Base-by-base conservation (phyloP, 1,139 yeast species). In the Debaryomyces sp. region DNA sequence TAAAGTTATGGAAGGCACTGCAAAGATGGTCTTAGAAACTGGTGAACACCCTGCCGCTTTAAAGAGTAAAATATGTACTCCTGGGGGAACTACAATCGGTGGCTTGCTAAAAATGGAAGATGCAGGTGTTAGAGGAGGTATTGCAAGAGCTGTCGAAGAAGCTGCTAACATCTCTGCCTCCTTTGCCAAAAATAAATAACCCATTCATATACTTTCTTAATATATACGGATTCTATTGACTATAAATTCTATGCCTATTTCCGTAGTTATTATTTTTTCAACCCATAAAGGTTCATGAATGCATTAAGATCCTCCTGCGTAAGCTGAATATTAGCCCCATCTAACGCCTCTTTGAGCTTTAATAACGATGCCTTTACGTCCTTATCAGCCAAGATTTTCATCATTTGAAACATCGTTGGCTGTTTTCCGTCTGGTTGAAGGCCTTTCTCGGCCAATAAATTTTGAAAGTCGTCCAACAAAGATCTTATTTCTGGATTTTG, bases 11-110 rank as follows among this genome's bases (percentile, higher is more conserved):
- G 94, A 89, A 64, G 99, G 99, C 18, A 89, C 98, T n/a, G 95
- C 96, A 23, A 85, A 84, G 68, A 89, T 94, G 97, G 95, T 87
- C 1, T 70, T 80, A 52, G 87, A 83, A 62, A 81, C 90, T n/a
- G 92, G 91, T 3, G 83, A 80, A 39, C 97, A 92, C 62, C 99
- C 99, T n/a, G 95, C 96, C 9, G 90, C 82, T 17, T 78, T 94
- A 66, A 88, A 89, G 64, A 85, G 89, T 65, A 87, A 87, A 61
- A 95, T 94, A 6, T 91, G 97, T 64, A 94, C 99, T 0, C 99
- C 99, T 15, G 99, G 96, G 29, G 99, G 99, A 34, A 92, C 97
- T 47, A 94, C 99, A 7, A 94, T 95, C 64, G 96, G 97, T 4
- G 99, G 99, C 0, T 75, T 95, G 53, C 80, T 92, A 67, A 89